Evolutionary conservation across 2,329 filamentous ascomycete species (phyloP).

Genomic region (Colletotrichum sublineola): DNA sequence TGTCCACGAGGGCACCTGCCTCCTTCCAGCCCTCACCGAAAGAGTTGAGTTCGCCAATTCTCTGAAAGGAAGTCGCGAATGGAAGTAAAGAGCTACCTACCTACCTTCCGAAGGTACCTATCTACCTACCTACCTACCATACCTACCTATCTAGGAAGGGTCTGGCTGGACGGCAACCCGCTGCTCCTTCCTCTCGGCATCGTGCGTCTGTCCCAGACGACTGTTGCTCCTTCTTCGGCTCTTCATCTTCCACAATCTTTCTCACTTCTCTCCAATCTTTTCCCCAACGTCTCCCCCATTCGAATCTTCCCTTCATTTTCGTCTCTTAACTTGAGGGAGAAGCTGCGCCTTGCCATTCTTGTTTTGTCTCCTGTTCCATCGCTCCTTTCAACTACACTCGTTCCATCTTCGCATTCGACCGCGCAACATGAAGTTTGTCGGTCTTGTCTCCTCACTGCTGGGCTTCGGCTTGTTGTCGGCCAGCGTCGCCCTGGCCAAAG

Average conservation of each 20-base stretch:
- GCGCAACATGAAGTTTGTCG: slow-evolving; percentile 37
- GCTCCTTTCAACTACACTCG: slow-evolving; percentile 31
- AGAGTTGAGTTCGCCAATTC: background rate
- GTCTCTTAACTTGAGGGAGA: background rate
- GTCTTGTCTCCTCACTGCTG: slow-evolving; percentile 21
- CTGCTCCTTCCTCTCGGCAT: slow-evolving; percentile 16
- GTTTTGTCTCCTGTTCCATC: slow-evolving; percentile 8
- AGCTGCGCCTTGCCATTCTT: slow-evolving; percentile 5
- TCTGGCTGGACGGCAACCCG: background rate
- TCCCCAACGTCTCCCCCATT: background rate
- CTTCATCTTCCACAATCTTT: background rate
- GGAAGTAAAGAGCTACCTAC: slow-evolving; percentile 1
- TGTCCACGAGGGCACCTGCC: background rate
- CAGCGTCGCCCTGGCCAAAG: slow-evolving; percentile 23
- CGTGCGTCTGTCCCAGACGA: background rate
- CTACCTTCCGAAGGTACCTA: too few species aligned
- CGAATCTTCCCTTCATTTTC: background rate
- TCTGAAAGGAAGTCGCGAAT: background rate
- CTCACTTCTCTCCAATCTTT: background rate
- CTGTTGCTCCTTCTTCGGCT: background rate
- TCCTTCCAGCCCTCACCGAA: background rate
- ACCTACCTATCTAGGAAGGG: background rate
- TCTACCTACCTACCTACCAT: too few species aligned
- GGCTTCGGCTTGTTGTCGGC: slow-evolving; percentile 23
- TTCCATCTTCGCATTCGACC: background rate